phyloP scores from a whole-genome alignment of 805 yeast genomes.

The Metschnikowia baotianmanensis region DNA sequence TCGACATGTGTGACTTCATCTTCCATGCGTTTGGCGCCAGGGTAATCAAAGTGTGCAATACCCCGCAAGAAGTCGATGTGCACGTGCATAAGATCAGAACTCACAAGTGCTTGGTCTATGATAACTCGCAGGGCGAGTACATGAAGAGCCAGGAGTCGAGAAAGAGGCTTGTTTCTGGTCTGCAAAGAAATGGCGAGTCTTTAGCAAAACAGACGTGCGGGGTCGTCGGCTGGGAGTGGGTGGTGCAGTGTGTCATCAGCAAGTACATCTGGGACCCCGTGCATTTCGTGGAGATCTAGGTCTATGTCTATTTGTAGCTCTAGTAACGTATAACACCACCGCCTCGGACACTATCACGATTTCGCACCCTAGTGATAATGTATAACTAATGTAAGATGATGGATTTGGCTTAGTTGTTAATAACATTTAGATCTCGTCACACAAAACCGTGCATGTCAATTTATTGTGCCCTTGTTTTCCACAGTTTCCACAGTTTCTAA shows the following conservation, averaged over 20 bases:
- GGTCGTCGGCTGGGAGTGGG: slow-evolving; percentile 62
- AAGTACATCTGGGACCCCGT: slow-evolving; percentile 31
- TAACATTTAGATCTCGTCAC: too few species aligned
- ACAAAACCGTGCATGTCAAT: too few species aligned
- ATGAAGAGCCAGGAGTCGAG: slow-evolving; percentile 4
- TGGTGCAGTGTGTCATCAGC: slow-evolving; percentile 58
- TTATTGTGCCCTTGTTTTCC: too few species aligned
- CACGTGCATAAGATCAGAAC: slow-evolving; percentile 2
- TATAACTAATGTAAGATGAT: too few species aligned
- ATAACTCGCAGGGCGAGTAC: slow-evolving; percentile 20
- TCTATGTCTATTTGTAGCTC: too few species aligned
- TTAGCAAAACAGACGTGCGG: slow-evolving; percentile 15
- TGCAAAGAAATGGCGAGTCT: background rate
- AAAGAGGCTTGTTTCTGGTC: background rate
- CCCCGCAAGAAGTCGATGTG: slow-evolving; percentile 8
- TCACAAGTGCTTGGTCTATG: slow-evolving; percentile 25
- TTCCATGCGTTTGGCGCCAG: slow-evolving; percentile 47
- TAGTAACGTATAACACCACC: too few species aligned
- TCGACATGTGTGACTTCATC: slow-evolving; percentile 41
- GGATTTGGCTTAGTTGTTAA: too few species aligned
- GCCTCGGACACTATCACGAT: too few species aligned
- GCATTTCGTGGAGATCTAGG: slow-evolving; percentile 7
- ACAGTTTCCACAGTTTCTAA: too few species aligned
- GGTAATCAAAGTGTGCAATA: slow-evolving; percentile 14
- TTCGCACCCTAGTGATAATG: too few species aligned